A percentile compares a stretch with the other conserved stretches of the same genome.
phyloP scores from a whole-genome alignment of 2,329 filamentous ascomycete genomes.

The Cordyceps fumosorosea region DNA sequence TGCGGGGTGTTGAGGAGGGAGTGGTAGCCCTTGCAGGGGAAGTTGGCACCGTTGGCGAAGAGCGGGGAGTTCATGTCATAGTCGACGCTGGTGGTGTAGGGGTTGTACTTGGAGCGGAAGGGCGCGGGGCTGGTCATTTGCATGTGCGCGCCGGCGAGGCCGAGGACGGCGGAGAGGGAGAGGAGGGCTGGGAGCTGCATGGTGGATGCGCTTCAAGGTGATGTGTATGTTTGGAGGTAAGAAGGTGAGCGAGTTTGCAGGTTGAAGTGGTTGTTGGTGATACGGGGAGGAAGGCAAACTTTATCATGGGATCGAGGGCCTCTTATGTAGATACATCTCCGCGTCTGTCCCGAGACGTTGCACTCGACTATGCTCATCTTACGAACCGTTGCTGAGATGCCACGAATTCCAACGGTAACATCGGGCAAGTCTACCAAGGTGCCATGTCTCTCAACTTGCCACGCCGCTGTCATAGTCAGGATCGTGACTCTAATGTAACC shows the following conservation, averaged over 20 bases:
- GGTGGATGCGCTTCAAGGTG: neutral
- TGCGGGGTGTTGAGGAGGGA: slow-evolving; percentile 34
- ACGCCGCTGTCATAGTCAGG: neutral
- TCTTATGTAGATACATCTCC: neutral
- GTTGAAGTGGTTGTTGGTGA: neutral
- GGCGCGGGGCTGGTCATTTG: slow-evolving; percentile 43
- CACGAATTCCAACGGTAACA: neutral
- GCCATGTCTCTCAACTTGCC: neutral
- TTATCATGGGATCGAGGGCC: neutral
- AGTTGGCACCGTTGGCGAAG: slow-evolving; percentile 53
- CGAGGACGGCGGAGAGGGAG: slow-evolving; percentile 28
- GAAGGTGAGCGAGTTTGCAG: too few relatives aligned
- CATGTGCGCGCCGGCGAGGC: slow-evolving; percentile 42
- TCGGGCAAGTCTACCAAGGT: neutral
- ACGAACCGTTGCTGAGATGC: neutral
- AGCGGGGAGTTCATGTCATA: slow-evolving; percentile 66
- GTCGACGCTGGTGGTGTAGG: slow-evolving; percentile 46
- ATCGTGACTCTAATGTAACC: neutral
- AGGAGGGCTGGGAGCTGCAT: slow-evolving; percentile 29
- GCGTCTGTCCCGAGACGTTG: neutral
- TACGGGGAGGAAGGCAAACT: neutral
- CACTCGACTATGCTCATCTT: neutral
- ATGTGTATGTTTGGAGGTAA: neutral
- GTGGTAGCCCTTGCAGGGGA: slow-evolving; percentile 64
- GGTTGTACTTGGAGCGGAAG: slow-evolving; percentile 45